Conservation (phyloP, 2,329 filamentous ascomycete genomes). For the Pseudovirgaria hyperparasitica region DNA sequence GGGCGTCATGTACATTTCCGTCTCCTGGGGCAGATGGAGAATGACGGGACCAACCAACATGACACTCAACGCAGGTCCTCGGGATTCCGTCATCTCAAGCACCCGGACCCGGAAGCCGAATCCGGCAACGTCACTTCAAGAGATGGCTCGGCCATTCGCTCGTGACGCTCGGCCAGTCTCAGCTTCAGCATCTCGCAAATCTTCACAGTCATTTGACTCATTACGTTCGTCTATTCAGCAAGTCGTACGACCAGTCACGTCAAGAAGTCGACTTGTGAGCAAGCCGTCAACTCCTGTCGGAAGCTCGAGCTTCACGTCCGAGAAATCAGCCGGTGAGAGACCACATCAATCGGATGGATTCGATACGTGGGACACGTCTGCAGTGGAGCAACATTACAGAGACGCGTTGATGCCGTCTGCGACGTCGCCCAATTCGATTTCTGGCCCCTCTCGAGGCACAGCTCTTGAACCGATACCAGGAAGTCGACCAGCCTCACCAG, state of each 20-base stretch:
- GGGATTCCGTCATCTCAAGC: constrained; percentile 24
- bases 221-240: constrained; percentile 25
- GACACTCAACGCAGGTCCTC: constrained; percentile 14
- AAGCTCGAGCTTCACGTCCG: constrained; percentile 20
- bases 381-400: constrained; percentile 49
- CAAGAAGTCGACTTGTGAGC: constrained; percentile 21
- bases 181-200: constrained; percentile 21
- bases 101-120: constrained; percentile 14
- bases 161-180: constrained; percentile 8
- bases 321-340: constrained; percentile 20
- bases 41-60: constrained; percentile 4
- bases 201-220: constrained; percentile 21
- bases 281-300: constrained; percentile 19
- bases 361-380: constrained; percentile 63
- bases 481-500: constrained; percentile 54
- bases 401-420: constrained; percentile 43
- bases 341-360: constrained; percentile 44
- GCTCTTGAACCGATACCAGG: constrained; percentile 60
- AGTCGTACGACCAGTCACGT: constrained; percentile 24
- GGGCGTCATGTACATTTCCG: constrained; percentile 15
- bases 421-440: constrained; percentile 20
- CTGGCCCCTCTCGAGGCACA: constrained; percentile 28
- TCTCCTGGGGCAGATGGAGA: constrained; percentile 12
- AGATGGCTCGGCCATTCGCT: neutral
- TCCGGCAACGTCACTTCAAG: constrained; percentile 13